Evolutionary conservation across 2,329 filamentous ascomycete genomes (phyloP).

Genomic region (Clarireedia paspali): DNA sequence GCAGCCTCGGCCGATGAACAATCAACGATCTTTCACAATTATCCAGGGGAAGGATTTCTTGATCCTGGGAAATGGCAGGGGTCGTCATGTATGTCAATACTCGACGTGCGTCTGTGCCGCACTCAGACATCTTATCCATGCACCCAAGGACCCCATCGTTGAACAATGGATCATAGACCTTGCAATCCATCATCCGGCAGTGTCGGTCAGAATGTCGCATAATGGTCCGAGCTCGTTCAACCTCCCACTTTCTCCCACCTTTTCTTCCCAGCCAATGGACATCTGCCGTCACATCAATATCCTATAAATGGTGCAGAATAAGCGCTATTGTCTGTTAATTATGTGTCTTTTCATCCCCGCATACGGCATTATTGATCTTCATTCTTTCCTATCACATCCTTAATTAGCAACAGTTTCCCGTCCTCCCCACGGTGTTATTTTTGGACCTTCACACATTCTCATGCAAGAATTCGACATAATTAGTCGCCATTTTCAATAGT

Average conservation of each 20-base stretch:
- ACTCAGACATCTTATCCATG: background rate
- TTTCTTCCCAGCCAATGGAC: slow-evolving; percentile 3
- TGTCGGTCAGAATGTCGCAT: background rate
- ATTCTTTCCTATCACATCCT: background rate
- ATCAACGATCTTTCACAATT: too few species aligned
- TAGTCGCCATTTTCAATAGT: slow-evolving; percentile 9
- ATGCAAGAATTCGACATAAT: slow-evolving; percentile 7
- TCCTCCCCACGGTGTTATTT: slow-evolving; percentile 7
- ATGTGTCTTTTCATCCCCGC: slow-evolving; percentile 1
- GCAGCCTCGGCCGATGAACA: background rate
- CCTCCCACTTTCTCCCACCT: background rate
- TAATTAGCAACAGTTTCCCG: slow-evolving; percentile 9
- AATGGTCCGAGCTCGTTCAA: background rate
- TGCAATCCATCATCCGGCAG: too few species aligned
- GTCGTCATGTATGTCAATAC: background rate
- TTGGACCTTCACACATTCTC: slow-evolving; percentile 4
- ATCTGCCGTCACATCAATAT: background rate
- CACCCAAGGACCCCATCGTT: too few species aligned
- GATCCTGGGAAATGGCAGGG: background rate
- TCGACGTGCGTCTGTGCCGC: background rate
- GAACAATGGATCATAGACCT: too few species aligned
- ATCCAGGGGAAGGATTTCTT: too few species aligned
- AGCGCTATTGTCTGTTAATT: slow-evolving; percentile 8
- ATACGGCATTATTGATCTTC: background rate
- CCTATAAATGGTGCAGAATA: slow-evolving; percentile 8